Base-by-base conservation (phyloP, 225 moss, liverwort and hornwort species). In the Ulota crispa region DNA sequence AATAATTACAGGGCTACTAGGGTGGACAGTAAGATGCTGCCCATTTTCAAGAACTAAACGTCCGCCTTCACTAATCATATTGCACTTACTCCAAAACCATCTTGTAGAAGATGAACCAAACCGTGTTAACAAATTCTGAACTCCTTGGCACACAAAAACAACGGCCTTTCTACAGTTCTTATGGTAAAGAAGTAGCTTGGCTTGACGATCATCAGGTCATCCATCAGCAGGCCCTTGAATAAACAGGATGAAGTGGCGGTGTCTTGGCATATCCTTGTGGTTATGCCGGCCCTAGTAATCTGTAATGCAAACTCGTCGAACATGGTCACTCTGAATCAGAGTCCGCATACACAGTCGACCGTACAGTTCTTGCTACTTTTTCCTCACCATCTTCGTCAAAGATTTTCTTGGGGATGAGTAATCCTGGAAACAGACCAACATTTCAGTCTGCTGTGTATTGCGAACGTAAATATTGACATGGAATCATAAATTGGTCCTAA, bases 311-410 rank as follows among this genome's bases (percentile, higher is more conserved):
- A 80, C 13, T 83, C 36, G 32, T 26, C 67, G 66, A 72, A 79
- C 15, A 57, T 28, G 36, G 82, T 80, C 88, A 82, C 73, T 96
- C 93, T 55, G 94, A 94, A 75, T 95, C 95, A 63, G 95, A 93
- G 66, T 87, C 86, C 80, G 68, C 69, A 74, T 82, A 68, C n/a
- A 85, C 78, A 9, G 96, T 88, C 41, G 93, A 91, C 19, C 96
- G 89, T 27, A 93, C 88, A 70, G 78, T 92, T 71, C 92, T 87
- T 64, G 86, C 80, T 78, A 89, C 86, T 79, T 91, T 91, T 68
- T 96, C 95, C 66, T 87, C 92, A 69, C 92, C 96, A 70, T 83
- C 77, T 76, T 93, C 90, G 45, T 92, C 89, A 72, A 91, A 80
- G 50, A 83, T 71, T 86, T 86, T 92, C 83, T 90, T 86, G 15